Percentiles rank a stretch among this genome's conserved stretches.
Conservation (phyloP, 1,284 basidiomycete species). For the Heterobasidion irregulare region DNA sequence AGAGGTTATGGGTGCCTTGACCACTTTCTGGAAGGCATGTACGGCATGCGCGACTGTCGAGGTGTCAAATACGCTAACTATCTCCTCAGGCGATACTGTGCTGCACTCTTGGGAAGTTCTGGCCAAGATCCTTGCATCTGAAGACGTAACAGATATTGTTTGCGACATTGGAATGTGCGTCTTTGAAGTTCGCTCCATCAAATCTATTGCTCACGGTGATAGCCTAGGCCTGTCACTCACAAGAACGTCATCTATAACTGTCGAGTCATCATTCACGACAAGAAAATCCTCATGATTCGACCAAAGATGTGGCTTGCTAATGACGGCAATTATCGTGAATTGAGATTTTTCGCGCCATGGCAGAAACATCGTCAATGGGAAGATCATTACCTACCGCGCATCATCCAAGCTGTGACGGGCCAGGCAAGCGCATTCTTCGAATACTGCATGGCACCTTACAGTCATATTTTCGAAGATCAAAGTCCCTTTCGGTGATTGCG, state of each 20-base stretch:
- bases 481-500: constrained; percentile 94
- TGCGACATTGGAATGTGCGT: constrained; percentile 93
- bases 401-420: constrained; percentile 82
- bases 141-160: constrained; percentile 71
- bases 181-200: neutral
- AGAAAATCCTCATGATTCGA: constrained; percentile 85
- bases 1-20: constrained; percentile 94
- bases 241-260: constrained; percentile 99
- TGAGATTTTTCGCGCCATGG: constrained; percentile 97
- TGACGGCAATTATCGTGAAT: constrained; percentile 96
- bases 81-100: constrained; percentile 73
- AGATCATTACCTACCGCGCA: constrained; percentile 82
- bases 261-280: constrained; percentile 81
- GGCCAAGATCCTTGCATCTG: constrained; percentile 76
- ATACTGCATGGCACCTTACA: neutral
- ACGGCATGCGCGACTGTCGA: neutral
- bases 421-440: constrained; percentile 46
- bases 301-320: constrained; percentile 99
- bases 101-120: constrained; percentile 97
- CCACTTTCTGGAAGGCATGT: constrained; percentile 79
- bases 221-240: constrained; percentile 82
- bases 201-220: constrained; percentile 2
- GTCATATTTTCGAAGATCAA: constrained; percentile 40
- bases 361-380: constrained; percentile 81
- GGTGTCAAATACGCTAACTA: neutral